These are phyloP conservation scores for Trapa incisa DNA, from an alignment of 345 rosid species.

Conservation along the genomic window DNA sequence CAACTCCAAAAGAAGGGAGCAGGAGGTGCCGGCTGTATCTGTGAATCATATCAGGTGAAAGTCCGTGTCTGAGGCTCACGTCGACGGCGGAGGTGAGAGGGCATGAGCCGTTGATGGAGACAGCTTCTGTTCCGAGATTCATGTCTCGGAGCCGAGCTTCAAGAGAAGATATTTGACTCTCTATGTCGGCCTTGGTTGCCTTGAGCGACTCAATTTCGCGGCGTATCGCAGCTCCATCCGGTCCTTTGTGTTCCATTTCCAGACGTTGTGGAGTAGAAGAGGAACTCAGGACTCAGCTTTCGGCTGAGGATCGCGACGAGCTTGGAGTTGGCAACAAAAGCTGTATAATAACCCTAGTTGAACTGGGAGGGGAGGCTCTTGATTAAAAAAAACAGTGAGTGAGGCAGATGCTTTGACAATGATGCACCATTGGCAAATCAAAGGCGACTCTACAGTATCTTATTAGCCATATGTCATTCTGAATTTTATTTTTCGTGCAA, in stretches of 20 bases:
- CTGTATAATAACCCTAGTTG: too few species aligned
- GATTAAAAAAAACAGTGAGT: too few species aligned
- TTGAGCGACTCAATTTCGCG: slow-evolving; percentile 38
- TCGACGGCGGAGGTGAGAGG: slow-evolving; percentile 17
- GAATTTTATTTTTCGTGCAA: too few species aligned
- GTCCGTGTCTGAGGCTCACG: slow-evolving; percentile 30
- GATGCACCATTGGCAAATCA: too few species aligned
- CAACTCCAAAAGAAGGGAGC: slow-evolving; percentile 78
- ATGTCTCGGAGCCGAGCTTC: slow-evolving; percentile 35
- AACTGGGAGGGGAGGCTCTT: too few species aligned
- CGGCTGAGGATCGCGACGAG: too few species aligned
- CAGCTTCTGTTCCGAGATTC: slow-evolving; percentile 14
- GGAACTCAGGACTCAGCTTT: background rate
- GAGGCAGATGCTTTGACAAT: too few species aligned
- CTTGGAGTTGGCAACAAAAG: too few species aligned
- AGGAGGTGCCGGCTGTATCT: slow-evolving; percentile 92
- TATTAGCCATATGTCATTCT: too few species aligned
- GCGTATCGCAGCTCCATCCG: slow-evolving; percentile 16
- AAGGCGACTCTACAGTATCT: too few species aligned
- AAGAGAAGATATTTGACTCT: slow-evolving; percentile 24
- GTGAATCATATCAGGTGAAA: slow-evolving; percentile 55
- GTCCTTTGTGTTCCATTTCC: slow-evolving; percentile 28
- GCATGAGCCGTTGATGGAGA: slow-evolving; percentile 20
- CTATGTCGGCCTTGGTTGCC: slow-evolving; percentile 40
- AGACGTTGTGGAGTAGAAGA: background rate